Evolutionary conservation across 1,284 basidiomycete species (phyloP), one percentile per base, ranked within the genome.

Genomic region (Boletus semigastroideus): DNA sequence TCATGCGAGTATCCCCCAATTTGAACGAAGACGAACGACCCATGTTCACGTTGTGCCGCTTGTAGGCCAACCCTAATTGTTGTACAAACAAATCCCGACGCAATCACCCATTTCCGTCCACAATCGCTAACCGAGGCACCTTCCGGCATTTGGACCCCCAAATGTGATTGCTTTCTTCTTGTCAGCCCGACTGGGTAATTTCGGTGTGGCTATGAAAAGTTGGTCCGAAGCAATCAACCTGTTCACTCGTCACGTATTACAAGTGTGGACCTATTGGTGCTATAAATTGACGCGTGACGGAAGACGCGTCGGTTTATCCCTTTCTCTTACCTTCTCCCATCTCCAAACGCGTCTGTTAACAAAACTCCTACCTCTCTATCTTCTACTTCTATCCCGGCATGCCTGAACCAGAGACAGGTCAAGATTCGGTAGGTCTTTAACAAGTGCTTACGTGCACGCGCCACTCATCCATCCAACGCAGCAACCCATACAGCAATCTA

Each of bases 141-240:
- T 45, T 44, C 47, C 51, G 34, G 27, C 25, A 48, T 47, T 54
- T 59, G 39, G 52, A 28, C 53, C 63, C n/a, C 14, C 30, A 5
- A n/a, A 19, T 6, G 28, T 13, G 61, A 69, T 62, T 65, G 55
- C 60, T 51, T 34, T 41, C 50, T 39, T n/a, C 17, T 40, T 44
- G 22, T 3, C 56, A 22, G 28, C 62, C 48, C 52, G 38, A 59
- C 48, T n/a, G 51, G 55, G 54, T 54, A 65, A 56, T 49, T 63
- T 46, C 34, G 11, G 39, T 48, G 62, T 61, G 60, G 64, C 53
- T 53, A 20, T 55, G 55, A 55, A 54, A 59, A 51, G 42, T 56
- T 53, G 30, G 30, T 53, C 33, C 36, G 49, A 66, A 42, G 55
- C 64, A 69, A 66, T 66, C 64, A 51, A 22, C 27, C 49, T 7